Evolutionary conservation across 306 rosid species (phyloP), one percentile per base, ranked within the genome.

Genomic region (Medicago lupulina): DNA sequence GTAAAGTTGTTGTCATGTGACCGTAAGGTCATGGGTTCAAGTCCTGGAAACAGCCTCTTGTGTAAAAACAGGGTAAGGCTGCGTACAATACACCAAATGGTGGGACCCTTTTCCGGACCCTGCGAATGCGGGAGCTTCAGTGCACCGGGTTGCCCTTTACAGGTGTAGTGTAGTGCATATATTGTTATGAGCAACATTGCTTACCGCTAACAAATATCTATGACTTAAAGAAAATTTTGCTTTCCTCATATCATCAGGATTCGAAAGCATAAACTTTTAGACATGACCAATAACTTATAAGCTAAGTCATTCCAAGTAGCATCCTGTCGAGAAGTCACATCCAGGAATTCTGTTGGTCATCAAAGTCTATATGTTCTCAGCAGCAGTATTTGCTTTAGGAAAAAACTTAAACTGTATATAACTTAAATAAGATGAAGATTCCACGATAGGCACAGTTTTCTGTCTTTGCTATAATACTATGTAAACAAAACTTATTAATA

Each of bases 171-270:
- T 25, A 15, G 53, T 1, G 3, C 72, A 55, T 58, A 71, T 47
- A 25, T 39, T 18, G 64, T 31, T 7, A 59, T 41, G 70, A 73
- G 54, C 60, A 66, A 8, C 15, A 46, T 72, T 1, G 2, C 62
- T 73, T 14, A 10, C 44, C 66, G 11, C 16, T 44, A 44, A 73
- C 46, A 67, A 49, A 8, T 9, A 57, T 39, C 9, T 39, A 34
- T 18, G 38, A 54, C 23, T 75, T 19, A 5, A 44, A 12, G 31
- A 79, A 70, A 6, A 57, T 40, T 68, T 25, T 7, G n/a, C 40
- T 65, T 75, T 75, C 76, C 63, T 47, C 73, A 17, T 51, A 79
- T 12, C 16, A 58, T 58, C 38, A 23, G 64, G 4, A 58, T 23
- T 21, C 4, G 2, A 23, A 58, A 2, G n/a, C 38, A 58, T 58